phyloP scores from a whole-genome alignment of 331 rosid genomes.

The Arachis monticola region DNA sequence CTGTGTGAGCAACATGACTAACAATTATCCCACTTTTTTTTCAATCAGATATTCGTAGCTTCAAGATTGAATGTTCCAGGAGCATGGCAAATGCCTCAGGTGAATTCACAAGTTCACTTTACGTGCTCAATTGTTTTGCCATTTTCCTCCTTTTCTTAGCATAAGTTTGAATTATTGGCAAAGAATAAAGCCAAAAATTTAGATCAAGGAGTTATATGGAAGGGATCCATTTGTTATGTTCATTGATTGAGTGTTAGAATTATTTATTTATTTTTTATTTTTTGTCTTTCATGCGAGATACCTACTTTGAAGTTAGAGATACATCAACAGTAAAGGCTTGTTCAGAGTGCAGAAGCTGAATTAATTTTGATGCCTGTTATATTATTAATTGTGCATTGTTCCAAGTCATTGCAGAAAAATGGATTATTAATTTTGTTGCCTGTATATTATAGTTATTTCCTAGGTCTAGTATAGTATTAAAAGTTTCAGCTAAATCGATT shows the following conservation, averaged over 20 bases:
- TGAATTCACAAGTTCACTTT: constrained; percentile 42
- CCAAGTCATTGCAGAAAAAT: background rate
- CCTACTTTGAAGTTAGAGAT: background rate
- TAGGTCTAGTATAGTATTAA: too few relatives aligned
- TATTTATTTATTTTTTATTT: too few relatives aligned
- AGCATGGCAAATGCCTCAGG: constrained; percentile 99
- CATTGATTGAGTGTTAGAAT: too few relatives aligned
- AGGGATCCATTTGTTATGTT: background rate
- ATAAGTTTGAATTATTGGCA: background rate
- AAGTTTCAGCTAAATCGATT: too few relatives aligned
- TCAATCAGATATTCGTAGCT: constrained; percentile 80
- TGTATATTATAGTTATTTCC: too few relatives aligned
- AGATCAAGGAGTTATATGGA: background rate
- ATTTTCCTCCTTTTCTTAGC: background rate
- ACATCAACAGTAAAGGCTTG: background rate
- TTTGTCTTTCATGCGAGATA: background rate
- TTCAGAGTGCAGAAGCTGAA: too few relatives aligned
- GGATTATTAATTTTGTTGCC: too few relatives aligned
- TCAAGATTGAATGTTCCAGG: constrained; percentile 98
- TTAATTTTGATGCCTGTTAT: too few relatives aligned
- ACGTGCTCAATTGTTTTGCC: constrained; percentile 24
- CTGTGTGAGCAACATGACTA: constrained; percentile 16
- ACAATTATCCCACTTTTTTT: constrained; percentile 14
- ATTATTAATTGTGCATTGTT: background rate
- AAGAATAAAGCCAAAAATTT: background rate